Base-by-base conservation (phyloP, 306 rosid genomes). In the Acacia acuminata region DNA sequence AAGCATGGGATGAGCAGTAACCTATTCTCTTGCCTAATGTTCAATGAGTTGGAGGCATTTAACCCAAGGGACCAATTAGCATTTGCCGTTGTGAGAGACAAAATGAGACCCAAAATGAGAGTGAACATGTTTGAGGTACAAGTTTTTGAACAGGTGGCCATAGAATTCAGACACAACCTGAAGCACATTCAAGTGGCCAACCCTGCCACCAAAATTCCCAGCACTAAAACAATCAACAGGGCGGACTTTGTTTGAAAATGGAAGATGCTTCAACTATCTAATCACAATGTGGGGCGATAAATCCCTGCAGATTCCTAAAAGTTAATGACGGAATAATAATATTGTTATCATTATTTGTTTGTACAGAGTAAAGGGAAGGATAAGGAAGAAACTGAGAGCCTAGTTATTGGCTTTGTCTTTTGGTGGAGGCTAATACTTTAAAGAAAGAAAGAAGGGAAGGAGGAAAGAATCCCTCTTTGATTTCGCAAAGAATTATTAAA, bases 11-110 rank as follows among this genome's bases (percentile, higher is more conserved):
- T 84, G 77, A 76, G 79, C 11, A 90, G 91, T 83, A 88, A 93
- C 72, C 92, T 93, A 0, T 96, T 96, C 86, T 93, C 99, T 0
- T 96, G 99, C 77, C 90, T 96, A 4, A 14, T 96, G 85, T 96
- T 96, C 85, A 93, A 93, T 69, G 99, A 96, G 81, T 83, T 96
- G 86, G 98, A 96, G 74, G 97, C 91, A 60, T 96, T 96, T 73
- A 96, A 96, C 85, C 99, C 97, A 22, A 93, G 98, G 82, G 99
- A 96, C 63, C 99, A 96, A 77, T 76, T 96, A 82, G 91, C 98
- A 4, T 93, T 96, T 92, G 99, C 98, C 27, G 90, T 82, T 83
- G 96, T 96, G 77, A 93, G 99, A 75, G 80, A n/a, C n/a, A n/a
- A n/a, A n/a, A n/a, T n/a, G n/a, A n/a, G n/a, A n/a, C n/a, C n/a